Base-by-base conservation (phyloP, 1,284 basidiomycete species). In the Cryptococcus jaspeensis region DNA sequence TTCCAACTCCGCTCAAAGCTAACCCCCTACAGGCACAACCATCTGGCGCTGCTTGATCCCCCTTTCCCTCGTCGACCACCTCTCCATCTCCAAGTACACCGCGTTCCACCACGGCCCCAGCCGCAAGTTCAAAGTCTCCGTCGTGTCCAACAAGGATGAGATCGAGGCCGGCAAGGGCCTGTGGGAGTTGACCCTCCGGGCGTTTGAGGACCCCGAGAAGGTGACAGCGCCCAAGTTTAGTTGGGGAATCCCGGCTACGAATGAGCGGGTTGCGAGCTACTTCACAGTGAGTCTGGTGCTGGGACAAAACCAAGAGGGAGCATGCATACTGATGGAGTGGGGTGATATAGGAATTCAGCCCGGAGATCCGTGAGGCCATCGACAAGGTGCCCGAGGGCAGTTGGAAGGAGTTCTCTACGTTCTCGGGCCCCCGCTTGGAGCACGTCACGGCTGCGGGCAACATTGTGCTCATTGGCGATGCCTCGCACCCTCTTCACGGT, bases 381-480 rank as follows among this genome's bases (percentile, higher is more conserved):
- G 50, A 52, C 11, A 45, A 46, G 22, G 45, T 66, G n/a, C 55
- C 63, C 32, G 58, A 52, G 20, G 56, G 46, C 11, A 56, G 58
- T 39, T 68, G 64, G 66, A 47, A 53, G n/a, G 62, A 66, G 42
- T 64, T 68, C 51, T 49, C 64, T n/a, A 47, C 61, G 20, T 66
- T 66, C 46, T 61, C 56, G 18, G 62, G 62, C 11, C 57, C 57
- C n/a, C 46, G 51, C 3, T 50, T 68, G 8, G 55, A 57, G 9
- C 48, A 47, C 4, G 53, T 66, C 12, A 46, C 60, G 1, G 39
- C 43, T 16, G 38, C 45, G 3, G 58, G 56, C 12, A 43, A 59
- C 5, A 57, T 64, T 25, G 64, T 56, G 11, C 51, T 68, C 5
- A 28, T 66, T 3, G 64, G 64, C n/a, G 62, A 66, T 48, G 60